Evolutionary conservation across 2,329 filamentous ascomycete species (phyloP).

Genomic region (Neopestalotiopsis sp.): DNA sequence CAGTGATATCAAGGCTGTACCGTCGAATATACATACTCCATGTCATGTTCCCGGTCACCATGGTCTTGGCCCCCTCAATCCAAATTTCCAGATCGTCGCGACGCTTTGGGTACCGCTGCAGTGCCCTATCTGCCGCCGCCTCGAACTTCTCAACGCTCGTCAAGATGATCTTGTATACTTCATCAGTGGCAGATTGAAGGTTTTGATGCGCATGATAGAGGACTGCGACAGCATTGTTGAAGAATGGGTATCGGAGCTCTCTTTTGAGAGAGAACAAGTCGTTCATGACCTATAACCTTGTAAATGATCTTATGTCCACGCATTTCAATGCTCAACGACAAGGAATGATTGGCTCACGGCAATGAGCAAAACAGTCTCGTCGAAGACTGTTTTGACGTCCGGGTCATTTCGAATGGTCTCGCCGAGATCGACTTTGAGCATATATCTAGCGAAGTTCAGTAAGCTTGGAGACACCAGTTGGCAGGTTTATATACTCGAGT

Average conservation of each 20-base stretch:
- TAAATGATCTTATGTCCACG: too few relatives aligned
- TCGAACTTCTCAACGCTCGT: constrained; percentile 17
- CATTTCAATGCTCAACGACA: too few relatives aligned
- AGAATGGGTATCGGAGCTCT: constrained; percentile 24
- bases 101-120: constrained; percentile 18
- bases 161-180: constrained; percentile 20
- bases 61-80: constrained; percentile 18
- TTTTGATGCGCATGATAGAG: constrained; percentile 24
- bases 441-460: background rate
- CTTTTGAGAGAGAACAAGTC: constrained; percentile 39
- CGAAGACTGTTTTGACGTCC: constrained; percentile 10
- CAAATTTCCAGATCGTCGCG: constrained; percentile 16
- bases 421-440: background rate
- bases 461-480: background rate
- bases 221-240: constrained; percentile 25
- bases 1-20: constrained; percentile 20
- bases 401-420: background rate
- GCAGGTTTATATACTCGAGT: constrained; percentile 14
- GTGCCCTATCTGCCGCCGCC: constrained; percentile 7
- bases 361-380: constrained; percentile 18
- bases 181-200: constrained; percentile 22
- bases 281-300: constrained; percentile 39
- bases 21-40: constrained; percentile 22
- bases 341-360: too few relatives aligned
- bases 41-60: constrained; percentile 24